These are phyloP conservation scores for Arthrobotrys conoides DNA, from an alignment of 2,329 filamentous ascomycete genomes.

Conservation along the genomic window DNA sequence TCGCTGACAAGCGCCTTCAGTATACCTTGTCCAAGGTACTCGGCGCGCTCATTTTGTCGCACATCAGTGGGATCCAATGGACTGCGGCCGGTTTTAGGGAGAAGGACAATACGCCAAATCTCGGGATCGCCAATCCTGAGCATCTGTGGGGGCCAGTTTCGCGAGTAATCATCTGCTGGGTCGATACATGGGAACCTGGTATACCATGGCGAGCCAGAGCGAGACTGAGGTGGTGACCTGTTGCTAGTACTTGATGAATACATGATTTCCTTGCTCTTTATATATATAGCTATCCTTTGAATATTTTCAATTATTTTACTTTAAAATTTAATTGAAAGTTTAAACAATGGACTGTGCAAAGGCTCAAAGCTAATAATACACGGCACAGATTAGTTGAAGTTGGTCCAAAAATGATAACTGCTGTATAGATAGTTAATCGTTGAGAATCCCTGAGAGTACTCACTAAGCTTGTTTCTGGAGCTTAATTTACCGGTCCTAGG, in stretches of 20 bases:
- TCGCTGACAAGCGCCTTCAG: slow-evolving; percentile 46
- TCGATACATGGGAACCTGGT: slow-evolving; percentile 33
- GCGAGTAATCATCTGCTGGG: slow-evolving; percentile 25
- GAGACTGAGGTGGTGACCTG: slow-evolving; percentile 50
- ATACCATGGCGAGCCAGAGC: slow-evolving; percentile 52
- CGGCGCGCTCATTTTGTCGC: slow-evolving; percentile 27
- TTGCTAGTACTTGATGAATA: slow-evolving; percentile 27
- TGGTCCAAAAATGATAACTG: background rate
- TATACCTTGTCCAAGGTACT: slow-evolving; percentile 50
- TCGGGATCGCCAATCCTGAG: slow-evolving; percentile 34
- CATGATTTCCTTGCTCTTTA: slow-evolving; percentile 18
- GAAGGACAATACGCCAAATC: slow-evolving; percentile 33
- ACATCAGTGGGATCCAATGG: slow-evolving; percentile 32
- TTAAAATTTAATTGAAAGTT: background rate
- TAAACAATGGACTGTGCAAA: background rate
- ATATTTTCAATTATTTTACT: too few relatives aligned
- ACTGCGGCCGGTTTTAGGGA: slow-evolving; percentile 27
- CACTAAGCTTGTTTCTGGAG: background rate
- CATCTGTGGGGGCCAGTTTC: slow-evolving; percentile 50
- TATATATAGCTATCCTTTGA: too few relatives aligned
- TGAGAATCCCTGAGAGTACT: background rate
- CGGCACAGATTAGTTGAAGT: background rate
- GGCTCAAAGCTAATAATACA: background rate
- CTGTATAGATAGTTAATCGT: background rate
- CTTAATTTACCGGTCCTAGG: background rate